Conservation (phyloP, 202 grass and related monocot species). For the Sporobolus alterniflorus region DNA sequence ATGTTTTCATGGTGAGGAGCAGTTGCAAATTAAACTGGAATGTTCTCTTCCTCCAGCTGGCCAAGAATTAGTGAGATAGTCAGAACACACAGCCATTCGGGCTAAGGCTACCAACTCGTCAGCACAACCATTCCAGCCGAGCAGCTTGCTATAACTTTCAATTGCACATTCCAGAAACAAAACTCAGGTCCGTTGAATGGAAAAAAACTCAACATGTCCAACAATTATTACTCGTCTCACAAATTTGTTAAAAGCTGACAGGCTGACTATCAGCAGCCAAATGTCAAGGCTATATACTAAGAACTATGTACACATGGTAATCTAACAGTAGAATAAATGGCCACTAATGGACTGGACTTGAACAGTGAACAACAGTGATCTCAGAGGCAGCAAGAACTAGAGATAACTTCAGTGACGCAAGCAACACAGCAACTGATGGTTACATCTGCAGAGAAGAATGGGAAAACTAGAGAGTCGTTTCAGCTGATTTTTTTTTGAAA, state of each 20-base stretch:
- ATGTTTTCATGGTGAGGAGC: too few species aligned
- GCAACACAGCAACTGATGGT: background rate
- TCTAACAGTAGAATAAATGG: background rate
- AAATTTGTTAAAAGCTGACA: background rate
- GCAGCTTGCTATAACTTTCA: background rate
- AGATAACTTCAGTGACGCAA: background rate
- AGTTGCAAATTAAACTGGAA: too few species aligned
- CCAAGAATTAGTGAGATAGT: too few species aligned
- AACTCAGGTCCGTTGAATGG: background rate
- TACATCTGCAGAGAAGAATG: background rate
- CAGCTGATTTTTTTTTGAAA: too few species aligned
- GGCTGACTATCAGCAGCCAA: background rate
- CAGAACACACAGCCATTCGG: background rate
- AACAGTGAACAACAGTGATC: background rate
- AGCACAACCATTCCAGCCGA: background rate
- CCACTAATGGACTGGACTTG: background rate
- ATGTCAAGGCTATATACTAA: conserved; percentile 5
- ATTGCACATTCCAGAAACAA: background rate
- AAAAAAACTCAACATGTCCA: conserved; percentile 7
- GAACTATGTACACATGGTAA: conserved; percentile 20
- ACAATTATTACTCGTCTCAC: background rate
- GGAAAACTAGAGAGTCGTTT: background rate
- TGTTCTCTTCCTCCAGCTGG: too few species aligned
- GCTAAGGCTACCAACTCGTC: background rate
- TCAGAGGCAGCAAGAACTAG: background rate